Evolutionary conservation across 352 stramenopile species (phyloP).

Genomic region (Phytophthora uliginosa): DNA sequence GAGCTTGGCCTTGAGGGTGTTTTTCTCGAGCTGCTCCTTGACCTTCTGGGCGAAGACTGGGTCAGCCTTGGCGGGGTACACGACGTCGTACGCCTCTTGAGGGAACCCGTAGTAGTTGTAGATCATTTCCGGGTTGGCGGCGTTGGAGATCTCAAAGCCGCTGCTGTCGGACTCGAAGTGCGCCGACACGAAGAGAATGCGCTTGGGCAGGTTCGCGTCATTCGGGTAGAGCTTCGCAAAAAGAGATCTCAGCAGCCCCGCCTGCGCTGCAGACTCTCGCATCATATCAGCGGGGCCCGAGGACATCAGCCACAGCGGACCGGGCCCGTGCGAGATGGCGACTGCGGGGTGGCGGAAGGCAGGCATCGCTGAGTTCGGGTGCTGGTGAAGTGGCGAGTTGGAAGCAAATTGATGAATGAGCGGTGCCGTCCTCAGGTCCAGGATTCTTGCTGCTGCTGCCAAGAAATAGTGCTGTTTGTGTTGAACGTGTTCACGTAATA

Average conservation of each 20-base stretch:
- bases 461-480: slow-evolving; percentile 3
- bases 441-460: slow-evolving; percentile 6
- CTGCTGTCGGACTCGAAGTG: slow-evolving; percentile 70
- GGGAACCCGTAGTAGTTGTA: slow-evolving; percentile 93
- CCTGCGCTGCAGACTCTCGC: not conserved
- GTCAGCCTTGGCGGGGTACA: slow-evolving; percentile 61
- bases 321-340: slow-evolving; percentile 5
- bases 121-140: slow-evolving; percentile 56
- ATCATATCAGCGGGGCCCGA: not conserved
- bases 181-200: slow-evolving; percentile 83
- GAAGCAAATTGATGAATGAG: not conserved
- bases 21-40: slow-evolving; percentile 40
- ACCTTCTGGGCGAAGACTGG: slow-evolving; percentile 68
- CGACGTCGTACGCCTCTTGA: slow-evolving; percentile 77
- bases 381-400: not conserved
- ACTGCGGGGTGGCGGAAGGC: slow-evolving; percentile 4
- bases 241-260: not conserved
- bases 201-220: slow-evolving; percentile 39
- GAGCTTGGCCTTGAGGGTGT: slow-evolving; percentile 51
- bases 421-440: not conserved
- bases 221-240: slow-evolving; percentile 36
- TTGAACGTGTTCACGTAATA: slow-evolving; percentile 34
- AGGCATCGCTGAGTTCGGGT: not conserved
- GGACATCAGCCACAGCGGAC: not conserved
- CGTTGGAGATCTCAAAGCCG: slow-evolving; percentile 46